Base-by-base conservation (phyloP, 768 basidiomycete genomes). In the Gautieria morchelliformis region DNA sequence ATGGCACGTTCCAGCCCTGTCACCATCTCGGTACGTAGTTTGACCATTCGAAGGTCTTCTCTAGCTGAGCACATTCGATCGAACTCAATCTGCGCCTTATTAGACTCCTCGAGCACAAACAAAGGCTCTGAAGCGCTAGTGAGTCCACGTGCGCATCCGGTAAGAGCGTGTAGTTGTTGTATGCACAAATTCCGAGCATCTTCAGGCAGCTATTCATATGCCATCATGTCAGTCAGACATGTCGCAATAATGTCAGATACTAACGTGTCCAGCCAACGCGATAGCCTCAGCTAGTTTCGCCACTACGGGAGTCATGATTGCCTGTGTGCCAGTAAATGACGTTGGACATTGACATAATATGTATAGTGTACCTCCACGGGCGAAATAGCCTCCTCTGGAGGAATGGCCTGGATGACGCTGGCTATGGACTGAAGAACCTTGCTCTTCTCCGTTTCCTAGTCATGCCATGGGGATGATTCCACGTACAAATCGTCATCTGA, bases 371-470 rank as follows among this genome's bases (percentile, higher is more conserved):
- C 88, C 71, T 86, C 81, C 22, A 94, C 77, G 0, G 92, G 88
- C 0, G 82, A 77, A 27, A 95, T 84, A 56, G 82, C 88, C 44
- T 92, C 86, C 42, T 74, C 73, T 0, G 90, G 84, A 0, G 89
- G 85, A 50, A 97, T 70, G 0, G 93, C 94, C 64, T 96, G 90
- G 33, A 96, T 88, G 3, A 97, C 91, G 61, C 93, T 95, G 1
- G 91, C 84, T 52, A 97, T 94, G 0, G 88, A 90, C 66, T 96
- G 89, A 46, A 96, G 73, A 1, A 96, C 89, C 70, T 94, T 96
- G 62, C 83, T 81, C 70, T 88, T 89, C 69, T 95, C 93, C 20
- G 84, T 82, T 63, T 90, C 88, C 85, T 89, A 62, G 3, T 3
- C 14, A 55, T 19, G 45, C 20, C 24, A 39, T 27, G 24, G 20